Base-by-base conservation (phyloP, 306 rosid genomes). In the Pueraria montana region DNA sequence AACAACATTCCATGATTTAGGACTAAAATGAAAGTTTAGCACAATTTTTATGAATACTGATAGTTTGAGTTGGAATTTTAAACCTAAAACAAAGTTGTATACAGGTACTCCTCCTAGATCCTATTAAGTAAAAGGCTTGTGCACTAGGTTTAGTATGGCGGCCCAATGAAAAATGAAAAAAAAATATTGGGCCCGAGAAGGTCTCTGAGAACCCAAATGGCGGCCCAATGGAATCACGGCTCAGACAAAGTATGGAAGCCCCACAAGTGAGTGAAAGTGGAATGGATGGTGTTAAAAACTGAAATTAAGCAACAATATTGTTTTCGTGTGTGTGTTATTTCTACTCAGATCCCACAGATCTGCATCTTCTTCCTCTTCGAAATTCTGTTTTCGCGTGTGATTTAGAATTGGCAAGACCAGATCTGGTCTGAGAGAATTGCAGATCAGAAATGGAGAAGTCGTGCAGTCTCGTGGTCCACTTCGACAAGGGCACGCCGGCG, bases 401-500 rank as follows among this genome's bases (percentile, higher is more conserved):
- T 76, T 11, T 16, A 8, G 14, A 80, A 40, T 42, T 26, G 11
- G 1, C 13, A 43, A 43, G 14, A 43, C 18, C 71, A 34, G 74
- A 74, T 64, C 78, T 34, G 78, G 20, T 68, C 27, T 46, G 55
- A 76, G 52, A 17, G 58, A 73, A 56, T 34, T 34, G 40, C 40
- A 34, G 40, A 34, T 34, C 8, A 74, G 36, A 68, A 80, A 92
- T 89, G 97, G 99, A 96, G 86, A 96, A 96, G 84, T 96, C 99
- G 1, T 94, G 98, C 89, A 91, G 89, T 46, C 89, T 96, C 2
- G 83, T 96, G 30, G 97, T 94, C 30, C 92, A 96, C 88, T 96
- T 94, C 88, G 98, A 94, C 94, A 92, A 94, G 85, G 97, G 95
- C 12, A 88, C 98, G 16, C 97, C 98, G 0, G 97, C 98, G 14